These are phyloP conservation scores for Rhizopus delemar DNA, from an alignment of 371 early-diverging fungal species.

Conservation along the genomic window DNA sequence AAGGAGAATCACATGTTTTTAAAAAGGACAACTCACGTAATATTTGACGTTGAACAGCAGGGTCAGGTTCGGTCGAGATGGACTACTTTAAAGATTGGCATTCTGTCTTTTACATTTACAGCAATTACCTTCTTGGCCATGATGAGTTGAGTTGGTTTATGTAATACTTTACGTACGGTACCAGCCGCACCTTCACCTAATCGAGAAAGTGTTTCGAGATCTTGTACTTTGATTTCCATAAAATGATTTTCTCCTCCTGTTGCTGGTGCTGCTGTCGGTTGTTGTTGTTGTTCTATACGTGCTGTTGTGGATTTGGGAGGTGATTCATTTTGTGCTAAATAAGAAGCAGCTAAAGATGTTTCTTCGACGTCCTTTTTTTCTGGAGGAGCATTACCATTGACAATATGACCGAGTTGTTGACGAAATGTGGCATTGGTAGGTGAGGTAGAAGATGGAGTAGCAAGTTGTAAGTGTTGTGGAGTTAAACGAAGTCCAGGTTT, in stretches of 20 bases:
- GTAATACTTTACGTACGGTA: slow-evolving; percentile 84
- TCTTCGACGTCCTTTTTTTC: slow-evolving; percentile 20
- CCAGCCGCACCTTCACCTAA: slow-evolving; percentile 96
- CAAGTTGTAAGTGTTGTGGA: slow-evolving; percentile 24
- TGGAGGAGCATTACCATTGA: slow-evolving; percentile 25
- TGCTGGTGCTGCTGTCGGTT: slow-evolving; percentile 10
- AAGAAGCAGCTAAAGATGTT: slow-evolving; percentile 30
- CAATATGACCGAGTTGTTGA: slow-evolving; percentile 44
- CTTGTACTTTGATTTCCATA: slow-evolving; percentile 56
- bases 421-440: slow-evolving; percentile 28
- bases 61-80: slow-evolving; percentile 69
- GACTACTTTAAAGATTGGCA: slow-evolving; percentile 38
- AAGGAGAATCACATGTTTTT: slow-evolving; percentile 85
- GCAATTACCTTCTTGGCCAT: slow-evolving; percentile 90
- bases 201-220: slow-evolving; percentile 62
- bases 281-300: slow-evolving; percentile 7
- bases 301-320: slow-evolving; percentile 2
- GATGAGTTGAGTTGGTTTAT: slow-evolving; percentile 74
- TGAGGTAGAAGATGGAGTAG: slow-evolving; percentile 15
- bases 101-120: not conserved
- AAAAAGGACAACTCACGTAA: slow-evolving; percentile 89
- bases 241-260: slow-evolving; percentile 20
- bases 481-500: slow-evolving; percentile 32
- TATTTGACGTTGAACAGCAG: slow-evolving; percentile 78
- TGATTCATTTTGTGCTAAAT: slow-evolving; percentile 12